A percentile compares a stretch with the other conserved stretches of the same genome.
Conservation (phyloP, 1,284 basidiomycete species). For the Ustanciosporium gigantosporum region DNA sequence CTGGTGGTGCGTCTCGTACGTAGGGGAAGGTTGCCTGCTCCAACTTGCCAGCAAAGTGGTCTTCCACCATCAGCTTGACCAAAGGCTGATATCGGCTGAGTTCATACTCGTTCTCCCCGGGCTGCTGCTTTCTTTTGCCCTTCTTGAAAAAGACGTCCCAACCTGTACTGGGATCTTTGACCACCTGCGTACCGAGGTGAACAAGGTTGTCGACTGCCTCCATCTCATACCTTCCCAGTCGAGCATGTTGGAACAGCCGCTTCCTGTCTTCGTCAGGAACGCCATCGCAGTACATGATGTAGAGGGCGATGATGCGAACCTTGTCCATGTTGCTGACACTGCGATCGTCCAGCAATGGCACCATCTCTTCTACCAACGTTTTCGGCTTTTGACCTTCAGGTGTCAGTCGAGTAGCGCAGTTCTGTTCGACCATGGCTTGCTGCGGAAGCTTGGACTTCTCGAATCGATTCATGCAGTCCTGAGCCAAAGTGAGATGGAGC, state of each 20-base stretch:
- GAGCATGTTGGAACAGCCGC: conserved; percentile 93
- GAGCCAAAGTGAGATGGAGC: conserved; percentile 93
- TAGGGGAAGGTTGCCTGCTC: conserved; percentile 85
- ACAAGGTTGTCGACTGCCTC: conserved; percentile 88
- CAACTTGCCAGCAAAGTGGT: conserved; percentile 77
- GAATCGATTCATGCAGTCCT: conserved; percentile 93
- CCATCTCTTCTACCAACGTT: conserved; percentile 92
- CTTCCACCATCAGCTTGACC: conserved; percentile 84
- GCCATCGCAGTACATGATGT: conserved; percentile 92
- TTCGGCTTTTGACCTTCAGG: conserved; percentile 55
- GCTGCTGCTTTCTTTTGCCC: conserved; percentile 74
- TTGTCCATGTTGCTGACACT: conserved; percentile 74
- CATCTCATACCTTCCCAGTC: conserved; percentile 83
- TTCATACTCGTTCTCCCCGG: conserved; percentile 85
- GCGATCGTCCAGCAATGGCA: conserved; percentile 85
- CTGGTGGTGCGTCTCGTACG: conserved; percentile 79
- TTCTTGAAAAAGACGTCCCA: conserved; percentile 62
- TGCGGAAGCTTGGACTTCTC: conserved; percentile 82
- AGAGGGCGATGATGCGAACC: conserved; percentile 93
- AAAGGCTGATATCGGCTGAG: conserved; percentile 90
- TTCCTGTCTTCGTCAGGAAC: conserved; percentile 96
- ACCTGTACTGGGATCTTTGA: conserved; percentile 65
- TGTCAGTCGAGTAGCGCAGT: conserved; percentile 55
- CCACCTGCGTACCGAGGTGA: conserved; percentile 80
- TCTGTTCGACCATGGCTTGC: conserved; percentile 90